Base-by-base conservation (phyloP, 225 moss, liverwort and hornwort genomes). In the Sphagnum contortum region DNA sequence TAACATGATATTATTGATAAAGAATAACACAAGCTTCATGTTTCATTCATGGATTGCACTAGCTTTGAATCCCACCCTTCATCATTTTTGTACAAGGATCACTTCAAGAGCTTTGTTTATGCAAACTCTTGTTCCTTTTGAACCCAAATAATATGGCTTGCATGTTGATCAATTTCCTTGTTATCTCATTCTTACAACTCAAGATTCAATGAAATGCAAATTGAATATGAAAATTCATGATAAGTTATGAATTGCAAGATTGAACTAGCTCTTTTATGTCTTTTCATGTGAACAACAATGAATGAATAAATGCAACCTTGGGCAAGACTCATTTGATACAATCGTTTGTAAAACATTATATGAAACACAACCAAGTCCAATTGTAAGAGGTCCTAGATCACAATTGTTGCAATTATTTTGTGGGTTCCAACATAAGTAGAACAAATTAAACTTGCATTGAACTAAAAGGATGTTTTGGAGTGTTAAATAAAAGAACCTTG, bases 21-120 rank as follows among this genome's bases (percentile, higher is more conserved):
- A 70, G 90, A 93, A 58, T 90, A 98, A 73, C 85, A 89, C 50
- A 79, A 93, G 45, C 90, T 98, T 50, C 96, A 98, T 76, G 93
- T 98, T 12, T 93, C 96, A 12, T 80, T 98, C 9, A 77, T 91
- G 5, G 96, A 98, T 64, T 85, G 96, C 65, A 76, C 96, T 48
- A 91, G 88, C 4, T 93, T 93, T 50, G 96, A 98, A 72, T 89
- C 96, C 56, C 90, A 55, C 96, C 96, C 11, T 98, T 80, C 45
- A 78, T 98, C 52, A 65, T 98, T 69, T 90, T 98, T 65, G 93
- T 98, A 29, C 96, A 98, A 64, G 96, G 96, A 68, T 93, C 96
- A 67, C 89, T 93, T 5, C 88, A 89, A 83, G 96, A 92, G 81
- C 60, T 55, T 52, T 52, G 29, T 29, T 29, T 49, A 52, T 12